Conservation (phyloP, 2,329 filamentous ascomycete genomes). For the Thielaviopsis musarum region DNA sequence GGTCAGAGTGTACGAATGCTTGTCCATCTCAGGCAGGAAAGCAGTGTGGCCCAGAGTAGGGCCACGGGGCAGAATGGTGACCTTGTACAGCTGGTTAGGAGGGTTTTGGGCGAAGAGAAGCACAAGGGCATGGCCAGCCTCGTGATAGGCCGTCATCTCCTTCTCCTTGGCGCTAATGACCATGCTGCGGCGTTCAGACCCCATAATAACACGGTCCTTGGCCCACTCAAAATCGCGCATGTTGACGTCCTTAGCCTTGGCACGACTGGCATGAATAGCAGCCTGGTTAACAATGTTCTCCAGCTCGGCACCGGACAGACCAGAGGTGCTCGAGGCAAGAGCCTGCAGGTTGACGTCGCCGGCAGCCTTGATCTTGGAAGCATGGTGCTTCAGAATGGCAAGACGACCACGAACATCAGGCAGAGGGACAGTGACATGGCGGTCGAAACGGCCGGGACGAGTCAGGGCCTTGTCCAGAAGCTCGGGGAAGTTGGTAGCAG, state of each 20-base stretch:
- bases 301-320: slow-evolving; percentile 86
- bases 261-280: slow-evolving; percentile 81
- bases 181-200: slow-evolving; percentile 76
- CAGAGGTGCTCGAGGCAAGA: slow-evolving; percentile 74
- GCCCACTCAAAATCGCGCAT: slow-evolving; percentile 88
- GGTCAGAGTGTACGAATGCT: slow-evolving; percentile 71
- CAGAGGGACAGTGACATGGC: slow-evolving; percentile 73
- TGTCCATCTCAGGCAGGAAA: slow-evolving; percentile 79
- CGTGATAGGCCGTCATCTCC: slow-evolving; percentile 87
- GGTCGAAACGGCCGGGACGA: slow-evolving; percentile 86
- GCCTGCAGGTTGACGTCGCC: slow-evolving; percentile 68
- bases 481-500: slow-evolving; percentile 89
- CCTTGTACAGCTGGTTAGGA: slow-evolving; percentile 76
- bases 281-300: slow-evolving; percentile 97
- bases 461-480: slow-evolving; percentile 88
- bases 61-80: slow-evolving; percentile 87
- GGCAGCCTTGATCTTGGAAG: slow-evolving; percentile 72
- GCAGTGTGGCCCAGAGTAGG: slow-evolving; percentile 74
- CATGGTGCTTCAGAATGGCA: slow-evolving; percentile 83
- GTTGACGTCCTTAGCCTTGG: slow-evolving; percentile 57
- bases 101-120: slow-evolving; percentile 61
- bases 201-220: slow-evolving; percentile 96
- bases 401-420: slow-evolving; percentile 88
- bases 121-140: slow-evolving; percentile 87
- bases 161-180: slow-evolving; percentile 89